A percentile compares a stretch with the other conserved stretches of the same genome.
These are phyloP conservation scores for Cordyceps pruinosa DNA, from an alignment of 2,329 filamentous ascomycete species.

Conservation along the genomic window DNA sequence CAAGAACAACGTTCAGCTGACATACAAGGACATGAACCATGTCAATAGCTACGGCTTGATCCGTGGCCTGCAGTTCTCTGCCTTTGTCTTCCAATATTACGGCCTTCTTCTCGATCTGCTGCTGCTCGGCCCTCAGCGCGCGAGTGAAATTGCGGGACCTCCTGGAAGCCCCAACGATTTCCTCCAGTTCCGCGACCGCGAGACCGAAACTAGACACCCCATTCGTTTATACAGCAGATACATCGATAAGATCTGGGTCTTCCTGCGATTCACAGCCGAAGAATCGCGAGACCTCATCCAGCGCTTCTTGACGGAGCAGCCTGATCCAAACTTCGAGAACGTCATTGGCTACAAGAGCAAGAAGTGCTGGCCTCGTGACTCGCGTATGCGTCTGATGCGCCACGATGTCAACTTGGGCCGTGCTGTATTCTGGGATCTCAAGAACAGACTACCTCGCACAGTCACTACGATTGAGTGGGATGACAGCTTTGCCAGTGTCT, in stretches of 20 bases:
- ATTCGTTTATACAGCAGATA: slow-evolving; percentile 97
- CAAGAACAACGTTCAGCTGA: slow-evolving; percentile 98
- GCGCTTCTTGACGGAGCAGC: slow-evolving; percentile 94
- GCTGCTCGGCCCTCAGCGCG: slow-evolving; percentile 84
- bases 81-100: slow-evolving; percentile 98
- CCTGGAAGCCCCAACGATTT: slow-evolving; percentile 95
- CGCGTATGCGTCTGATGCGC: slow-evolving; percentile 95
- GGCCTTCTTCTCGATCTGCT: slow-evolving; percentile 91
- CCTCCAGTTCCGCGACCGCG: slow-evolving; percentile 88
- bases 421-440: slow-evolving; percentile 97
- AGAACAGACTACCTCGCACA: slow-evolving; percentile 89
- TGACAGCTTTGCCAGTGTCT: slow-evolving; percentile 95
- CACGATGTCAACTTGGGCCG: slow-evolving; percentile 97
- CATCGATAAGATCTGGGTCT: slow-evolving; percentile 98
- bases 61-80: slow-evolving; percentile 93
- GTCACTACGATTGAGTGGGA: slow-evolving; percentile 99
- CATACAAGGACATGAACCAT: slow-evolving; percentile 99
- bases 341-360: slow-evolving; percentile 99
- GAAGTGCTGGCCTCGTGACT: slow-evolving; percentile 98
- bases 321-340: slow-evolving; percentile 98
- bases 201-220: slow-evolving; percentile 86
- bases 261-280: slow-evolving; percentile 87
- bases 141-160: slow-evolving; percentile 95
- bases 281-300: slow-evolving; percentile 95
- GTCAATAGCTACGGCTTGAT: slow-evolving; percentile 99